Conservation (phyloP, 179 eudicot species). For the Patellifolia procumbens region DNA sequence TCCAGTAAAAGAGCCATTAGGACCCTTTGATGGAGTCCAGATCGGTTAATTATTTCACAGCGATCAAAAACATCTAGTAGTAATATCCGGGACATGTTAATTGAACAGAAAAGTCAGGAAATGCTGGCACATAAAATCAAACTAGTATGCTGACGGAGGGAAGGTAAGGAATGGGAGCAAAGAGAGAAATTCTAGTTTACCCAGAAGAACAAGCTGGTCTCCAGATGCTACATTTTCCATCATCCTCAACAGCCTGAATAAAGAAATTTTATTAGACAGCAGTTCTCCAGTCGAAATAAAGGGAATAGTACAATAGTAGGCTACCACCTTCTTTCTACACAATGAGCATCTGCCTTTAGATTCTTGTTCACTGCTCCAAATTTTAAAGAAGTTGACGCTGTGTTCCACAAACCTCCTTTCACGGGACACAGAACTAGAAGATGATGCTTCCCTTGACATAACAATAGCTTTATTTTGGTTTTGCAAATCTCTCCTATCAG, state of each 20-base stretch:
- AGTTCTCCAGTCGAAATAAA: slow-evolving; percentile 8
- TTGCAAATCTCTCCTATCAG: slow-evolving; percentile 46
- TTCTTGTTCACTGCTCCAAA: slow-evolving; percentile 95
- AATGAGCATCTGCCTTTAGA: slow-evolving; percentile 61
- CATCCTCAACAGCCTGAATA: slow-evolving; percentile 58
- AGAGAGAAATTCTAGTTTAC: slow-evolving; percentile 39
- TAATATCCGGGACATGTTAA: not conserved
- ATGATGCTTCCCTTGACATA: slow-evolving; percentile 59
- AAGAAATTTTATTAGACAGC: slow-evolving; percentile 18
- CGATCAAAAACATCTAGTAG: too few relatives aligned
- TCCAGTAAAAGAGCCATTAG: too few relatives aligned
- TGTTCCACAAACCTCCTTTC: slow-evolving; percentile 64
- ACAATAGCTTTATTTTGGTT: slow-evolving; percentile 49
- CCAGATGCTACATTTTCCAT: slow-evolving; percentile 75
- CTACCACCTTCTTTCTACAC: slow-evolving; percentile 73
- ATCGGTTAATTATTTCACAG: too few relatives aligned
- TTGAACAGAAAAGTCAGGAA: not conserved
- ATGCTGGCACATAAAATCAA: not conserved
- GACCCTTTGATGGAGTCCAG: too few relatives aligned
- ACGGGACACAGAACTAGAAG: slow-evolving; percentile 59
- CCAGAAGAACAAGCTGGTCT: slow-evolving; percentile 91
- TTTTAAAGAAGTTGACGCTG: slow-evolving; percentile 62
- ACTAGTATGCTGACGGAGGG: not conserved
- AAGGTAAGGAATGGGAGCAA: not conserved
- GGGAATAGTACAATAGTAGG: not conserved